Conservation (phyloP, 371 early-diverging fungal species). For the Sporodiniella umbellata region DNA sequence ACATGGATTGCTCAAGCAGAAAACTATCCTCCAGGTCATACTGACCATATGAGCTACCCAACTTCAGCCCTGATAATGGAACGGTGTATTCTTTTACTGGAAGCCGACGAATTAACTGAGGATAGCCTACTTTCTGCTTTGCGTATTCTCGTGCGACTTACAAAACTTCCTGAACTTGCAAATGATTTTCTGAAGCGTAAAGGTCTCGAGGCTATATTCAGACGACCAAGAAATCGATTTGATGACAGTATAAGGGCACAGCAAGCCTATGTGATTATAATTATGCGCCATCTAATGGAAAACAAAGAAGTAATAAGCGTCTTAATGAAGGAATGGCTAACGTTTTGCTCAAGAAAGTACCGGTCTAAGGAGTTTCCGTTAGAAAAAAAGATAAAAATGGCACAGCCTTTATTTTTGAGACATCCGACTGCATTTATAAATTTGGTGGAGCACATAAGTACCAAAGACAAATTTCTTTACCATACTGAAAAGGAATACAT, state of each 20-base stretch:
- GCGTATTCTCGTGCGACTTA: constrained; percentile 72
- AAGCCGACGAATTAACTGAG: constrained; percentile 35
- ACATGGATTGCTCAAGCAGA: constrained; percentile 48
- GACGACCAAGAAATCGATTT: constrained; percentile 28
- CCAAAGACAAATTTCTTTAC: no score
- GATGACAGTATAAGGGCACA: constrained; percentile 54
- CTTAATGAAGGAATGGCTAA: constrained; percentile 69
- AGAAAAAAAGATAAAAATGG: not conserved
- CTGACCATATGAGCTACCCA: not conserved
- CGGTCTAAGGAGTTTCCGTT: constrained; percentile 7
- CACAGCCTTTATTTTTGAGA: not conserved
- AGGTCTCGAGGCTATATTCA: constrained; percentile 56
- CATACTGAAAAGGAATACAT: no score
- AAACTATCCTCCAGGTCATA: constrained; percentile 40
- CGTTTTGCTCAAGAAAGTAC: constrained; percentile 27
- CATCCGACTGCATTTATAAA: not conserved
- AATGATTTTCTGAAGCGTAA: constrained; percentile 51
- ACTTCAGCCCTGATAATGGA: constrained; percentile 8
- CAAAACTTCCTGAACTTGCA: constrained; percentile 58
- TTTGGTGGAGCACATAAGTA: not conserved
- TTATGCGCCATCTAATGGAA: constrained; percentile 83
- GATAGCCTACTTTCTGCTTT: constrained; percentile 56
- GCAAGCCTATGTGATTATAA: constrained; percentile 64
- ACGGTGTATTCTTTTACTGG: constrained; percentile 34
- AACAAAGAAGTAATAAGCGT: constrained; percentile 50